Base-by-base conservation (phyloP, 768 basidiomycete species). In the Auricularia sp. region DNA sequence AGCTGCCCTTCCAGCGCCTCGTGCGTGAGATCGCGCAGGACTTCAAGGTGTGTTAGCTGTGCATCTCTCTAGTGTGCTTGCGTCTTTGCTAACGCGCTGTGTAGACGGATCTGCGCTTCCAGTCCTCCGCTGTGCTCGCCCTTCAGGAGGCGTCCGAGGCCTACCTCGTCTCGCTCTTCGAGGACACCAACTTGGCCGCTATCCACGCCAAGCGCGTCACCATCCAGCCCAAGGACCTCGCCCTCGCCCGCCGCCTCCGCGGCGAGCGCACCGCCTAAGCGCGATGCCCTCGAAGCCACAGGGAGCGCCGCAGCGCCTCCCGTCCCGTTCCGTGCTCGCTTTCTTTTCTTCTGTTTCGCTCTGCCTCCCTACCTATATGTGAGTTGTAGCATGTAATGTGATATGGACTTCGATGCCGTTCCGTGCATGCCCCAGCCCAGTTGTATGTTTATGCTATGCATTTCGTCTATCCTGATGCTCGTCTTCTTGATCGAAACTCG, bases 1-100 rank as follows among this genome's bases (percentile, higher is more conserved):
- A 98, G 88, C 91, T 98, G 68, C 96, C 96, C 70, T 98, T 98
- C 94, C 95, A 98, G 81, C 86, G 95, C 72, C 87, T 98, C 71
- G 95, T 98, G 68, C 92, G 92, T 83, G 89, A 94, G 79, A 94
- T 94, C 70, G 92, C 92, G n/a, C 92, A 94, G 78, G 92, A 92
- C 77, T 94, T 95, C 85, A 95, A 95, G 74, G 69, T 69, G 35
- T 8, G 67, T 68, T 63, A 18, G 54, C 45, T 47, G 42, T 34
- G 18, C 37, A 16, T 44, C 7, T 34, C 63, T 61, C 54, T 77
- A 75, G 79, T 80, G 1, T 16, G 3, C 5, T 18, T 47, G 35
- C 16, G 39, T 51, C 21, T 62, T 54, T 36, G 18, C 29, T 29
- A 29, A 45, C 16, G n/a, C 39, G 36, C 42, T 21, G 61, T 54